These are phyloP conservation scores for Saccharata proteae DNA, from an alignment of 2,329 filamentous ascomycete species.

Conservation along the genomic window DNA sequence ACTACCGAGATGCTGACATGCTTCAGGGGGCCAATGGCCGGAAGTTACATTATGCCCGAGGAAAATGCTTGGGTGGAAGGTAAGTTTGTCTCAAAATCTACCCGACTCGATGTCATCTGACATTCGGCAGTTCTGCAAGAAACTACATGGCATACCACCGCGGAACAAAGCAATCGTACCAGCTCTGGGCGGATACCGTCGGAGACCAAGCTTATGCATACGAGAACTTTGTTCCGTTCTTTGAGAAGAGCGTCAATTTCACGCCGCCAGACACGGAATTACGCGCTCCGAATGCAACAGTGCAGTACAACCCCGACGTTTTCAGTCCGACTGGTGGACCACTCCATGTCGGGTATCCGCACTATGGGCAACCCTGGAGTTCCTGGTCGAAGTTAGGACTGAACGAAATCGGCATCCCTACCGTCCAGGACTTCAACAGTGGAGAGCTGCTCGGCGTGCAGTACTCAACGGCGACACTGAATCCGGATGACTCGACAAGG, in stretches of 20 bases:
- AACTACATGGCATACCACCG: slow-evolving; percentile 16
- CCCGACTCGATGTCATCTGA: neutral
- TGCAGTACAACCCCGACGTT: slow-evolving; percentile 12
- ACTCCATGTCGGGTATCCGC: slow-evolving; percentile 13
- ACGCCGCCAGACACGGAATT: slow-evolving; percentile 14
- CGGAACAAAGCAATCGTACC: slow-evolving; percentile 10
- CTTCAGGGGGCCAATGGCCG: slow-evolving; percentile 6
- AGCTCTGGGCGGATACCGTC: slow-evolving; percentile 17
- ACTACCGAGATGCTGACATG: neutral
- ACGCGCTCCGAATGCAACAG: slow-evolving; percentile 15
- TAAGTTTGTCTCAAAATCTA: too few species aligned
- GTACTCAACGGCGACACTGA: slow-evolving; percentile 13
- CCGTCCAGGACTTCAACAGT: slow-evolving; percentile 2
- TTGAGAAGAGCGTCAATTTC: slow-evolving; percentile 17
- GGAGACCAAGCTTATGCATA: slow-evolving; percentile 16
- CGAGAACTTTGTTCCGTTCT: slow-evolving; percentile 15
- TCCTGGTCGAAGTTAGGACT: slow-evolving; percentile 11
- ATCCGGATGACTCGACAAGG: slow-evolving; percentile 13
- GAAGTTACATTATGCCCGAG: slow-evolving; percentile 16
- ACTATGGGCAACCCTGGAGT: slow-evolving; percentile 11
- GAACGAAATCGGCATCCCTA: slow-evolving; percentile 3
- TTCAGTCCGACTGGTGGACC: slow-evolving; percentile 10
- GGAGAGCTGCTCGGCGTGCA: slow-evolving; percentile 2
- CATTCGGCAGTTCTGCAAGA: slow-evolving; percentile 8
- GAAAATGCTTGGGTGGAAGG: slow-evolving; percentile 17